phyloP scores from a whole-genome alignment of 352 stramenopile species.

The Pythium folliculosum region DNA sequence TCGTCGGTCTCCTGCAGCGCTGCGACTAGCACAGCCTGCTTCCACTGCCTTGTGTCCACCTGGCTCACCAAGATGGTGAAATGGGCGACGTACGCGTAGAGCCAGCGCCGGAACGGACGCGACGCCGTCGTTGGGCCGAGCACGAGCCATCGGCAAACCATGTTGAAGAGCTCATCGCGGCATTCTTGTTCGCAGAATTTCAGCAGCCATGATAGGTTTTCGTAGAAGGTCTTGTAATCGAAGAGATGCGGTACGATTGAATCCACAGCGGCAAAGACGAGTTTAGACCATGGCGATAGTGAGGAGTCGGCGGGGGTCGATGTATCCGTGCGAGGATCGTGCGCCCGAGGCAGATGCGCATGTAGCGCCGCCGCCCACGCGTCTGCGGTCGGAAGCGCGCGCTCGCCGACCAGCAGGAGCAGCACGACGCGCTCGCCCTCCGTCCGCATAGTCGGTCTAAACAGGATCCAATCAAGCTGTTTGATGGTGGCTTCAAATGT shows the following conservation, averaged over 20 bases:
- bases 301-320: not conserved
- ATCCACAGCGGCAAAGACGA: slow-evolving; percentile 28
- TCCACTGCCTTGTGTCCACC: slow-evolving; percentile 36
- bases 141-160: slow-evolving; percentile 15
- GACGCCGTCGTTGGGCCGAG: not conserved
- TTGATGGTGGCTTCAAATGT: slow-evolving; percentile 8
- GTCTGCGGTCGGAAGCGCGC: slow-evolving; percentile 1
- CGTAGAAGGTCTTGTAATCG: slow-evolving; percentile 42
- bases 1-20: slow-evolving; percentile 33
- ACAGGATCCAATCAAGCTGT: not conserved
- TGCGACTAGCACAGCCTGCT: slow-evolving; percentile 38
- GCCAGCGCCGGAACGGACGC: slow-evolving; percentile 39
- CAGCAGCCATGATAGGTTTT: slow-evolving; percentile 39
- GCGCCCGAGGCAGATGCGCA: not conserved
- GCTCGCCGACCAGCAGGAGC: slow-evolving; percentile 7
- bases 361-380: slow-evolving; percentile 4
- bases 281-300: not conserved
- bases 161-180: slow-evolving; percentile 9
- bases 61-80: slow-evolving; percentile 19
- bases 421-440: slow-evolving; percentile 12
- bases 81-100: slow-evolving; percentile 32
- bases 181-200: slow-evolving; percentile 33
- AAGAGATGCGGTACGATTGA: slow-evolving; percentile 45
- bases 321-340: not conserved
- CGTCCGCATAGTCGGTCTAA: not conserved